A percentile compares a stretch with the other conserved stretches of the same genome.
phyloP scores from a whole-genome alignment of 2,329 filamentous ascomycete species.

The Teratosphaeriaceae sp. region DNA sequence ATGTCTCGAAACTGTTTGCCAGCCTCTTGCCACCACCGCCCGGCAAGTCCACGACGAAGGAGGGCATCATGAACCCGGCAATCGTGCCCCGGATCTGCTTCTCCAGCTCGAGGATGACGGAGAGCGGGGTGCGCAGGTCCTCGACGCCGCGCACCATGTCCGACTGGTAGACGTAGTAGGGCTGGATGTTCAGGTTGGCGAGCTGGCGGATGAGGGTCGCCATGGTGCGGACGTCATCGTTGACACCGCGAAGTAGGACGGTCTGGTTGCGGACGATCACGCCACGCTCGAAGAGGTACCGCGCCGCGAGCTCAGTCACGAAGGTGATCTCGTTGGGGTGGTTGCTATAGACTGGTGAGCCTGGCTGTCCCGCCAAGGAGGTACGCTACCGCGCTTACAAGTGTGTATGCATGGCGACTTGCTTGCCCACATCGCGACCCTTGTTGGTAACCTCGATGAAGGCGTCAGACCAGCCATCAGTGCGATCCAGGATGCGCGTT shows the following conservation, averaged over 20 bases:
- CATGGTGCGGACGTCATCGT: conserved; percentile 51
- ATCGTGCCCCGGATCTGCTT: conserved; percentile 52
- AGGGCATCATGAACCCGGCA: conserved; percentile 56
- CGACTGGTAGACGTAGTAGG: conserved; percentile 61
- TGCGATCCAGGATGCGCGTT: conserved; percentile 46
- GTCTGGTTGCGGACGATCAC: conserved; percentile 55
- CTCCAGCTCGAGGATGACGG: conserved; percentile 53
- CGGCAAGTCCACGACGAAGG: conserved; percentile 58
- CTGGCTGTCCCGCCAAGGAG: too few species aligned
- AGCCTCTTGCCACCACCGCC: conserved; percentile 58
- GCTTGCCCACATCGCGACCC: conserved; percentile 49
- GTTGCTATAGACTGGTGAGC: too few species aligned
- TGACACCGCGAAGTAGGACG: conserved; percentile 54
- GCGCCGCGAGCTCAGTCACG: conserved; percentile 48
- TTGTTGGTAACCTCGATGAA: conserved; percentile 46
- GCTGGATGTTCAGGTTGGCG: conserved; percentile 51
- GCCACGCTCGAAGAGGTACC: conserved; percentile 44
- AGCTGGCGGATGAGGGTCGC: conserved; percentile 47
- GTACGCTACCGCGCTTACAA: too few species aligned
- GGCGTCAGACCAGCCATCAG: conserved; percentile 48
- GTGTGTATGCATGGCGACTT: conserved; percentile 58
- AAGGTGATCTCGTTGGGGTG: conserved; percentile 57
- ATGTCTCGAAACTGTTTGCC: conserved; percentile 47
- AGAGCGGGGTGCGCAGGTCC: conserved; percentile 56
- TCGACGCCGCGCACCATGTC: conserved; percentile 57